These are phyloP conservation scores for Erodium maritimum DNA, from an alignment of 345 rosid species.

Conservation along the genomic window DNA sequence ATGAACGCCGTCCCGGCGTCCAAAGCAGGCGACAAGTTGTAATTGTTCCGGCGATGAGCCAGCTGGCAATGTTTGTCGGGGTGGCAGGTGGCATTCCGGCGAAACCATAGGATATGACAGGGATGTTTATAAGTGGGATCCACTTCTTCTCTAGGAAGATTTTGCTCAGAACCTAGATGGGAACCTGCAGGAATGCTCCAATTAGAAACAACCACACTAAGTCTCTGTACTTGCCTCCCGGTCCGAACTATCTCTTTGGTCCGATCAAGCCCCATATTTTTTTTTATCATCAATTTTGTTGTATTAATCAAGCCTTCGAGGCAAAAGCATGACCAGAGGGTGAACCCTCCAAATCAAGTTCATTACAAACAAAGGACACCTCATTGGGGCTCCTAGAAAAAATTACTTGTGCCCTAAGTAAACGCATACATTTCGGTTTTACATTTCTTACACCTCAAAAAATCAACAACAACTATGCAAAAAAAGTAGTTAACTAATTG, in stretches of 20 bases:
- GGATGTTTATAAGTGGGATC: slow-evolving; percentile 90
- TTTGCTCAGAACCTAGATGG: slow-evolving; percentile 77
- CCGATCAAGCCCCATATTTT: slow-evolving; percentile 98
- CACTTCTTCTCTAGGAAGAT: slow-evolving; percentile 84
- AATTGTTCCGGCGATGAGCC: slow-evolving; percentile 88
- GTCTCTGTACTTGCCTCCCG: slow-evolving; percentile 87
- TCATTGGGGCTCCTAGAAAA: too few relatives aligned
- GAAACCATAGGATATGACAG: slow-evolving; percentile 88
- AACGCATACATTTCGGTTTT: too few relatives aligned
- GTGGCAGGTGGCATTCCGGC: slow-evolving; percentile 99
- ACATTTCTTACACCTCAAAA: too few relatives aligned
- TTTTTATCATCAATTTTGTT: too few relatives aligned
- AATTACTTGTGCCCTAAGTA: too few relatives aligned
- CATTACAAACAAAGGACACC: too few relatives aligned
- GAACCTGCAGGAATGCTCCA: slow-evolving; percentile 88
- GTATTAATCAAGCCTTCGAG: too few relatives aligned
- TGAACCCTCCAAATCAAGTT: too few relatives aligned
- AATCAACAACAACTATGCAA: too few relatives aligned
- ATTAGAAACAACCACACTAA: slow-evolving; percentile 89
- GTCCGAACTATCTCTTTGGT: slow-evolving; percentile 72
- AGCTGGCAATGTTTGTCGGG: slow-evolving; percentile 95
- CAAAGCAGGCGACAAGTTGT: slow-evolving; percentile 84
- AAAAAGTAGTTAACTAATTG: too few relatives aligned
- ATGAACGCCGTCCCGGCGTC: slow-evolving; percentile 99
- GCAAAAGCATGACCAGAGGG: too few relatives aligned